These are phyloP conservation scores for Phycomyces blakesleeanus DNA, from an alignment of 192 early-diverging fungal species.

Conservation along the genomic window DNA sequence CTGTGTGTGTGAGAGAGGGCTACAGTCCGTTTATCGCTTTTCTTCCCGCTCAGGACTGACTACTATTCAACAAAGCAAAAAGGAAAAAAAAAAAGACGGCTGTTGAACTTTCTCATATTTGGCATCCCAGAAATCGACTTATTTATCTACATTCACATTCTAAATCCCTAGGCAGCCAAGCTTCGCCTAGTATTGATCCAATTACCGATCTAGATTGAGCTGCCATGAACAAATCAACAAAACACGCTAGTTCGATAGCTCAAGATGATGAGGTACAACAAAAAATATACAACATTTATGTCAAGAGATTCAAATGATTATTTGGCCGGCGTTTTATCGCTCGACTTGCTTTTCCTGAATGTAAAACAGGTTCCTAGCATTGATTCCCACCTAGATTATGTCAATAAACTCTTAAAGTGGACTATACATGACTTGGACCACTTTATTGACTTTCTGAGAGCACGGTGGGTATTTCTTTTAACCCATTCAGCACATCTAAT, in stretches of 20 bases:
- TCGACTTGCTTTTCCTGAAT: neutral
- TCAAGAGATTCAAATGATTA: neutral
- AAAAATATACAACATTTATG: neutral
- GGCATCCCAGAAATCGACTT: no score
- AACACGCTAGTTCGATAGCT: neutral
- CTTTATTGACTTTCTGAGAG: constrained; percentile 4
- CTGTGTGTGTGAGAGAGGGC: no score
- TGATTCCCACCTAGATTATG: constrained; percentile 9
- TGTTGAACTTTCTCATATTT: no score
- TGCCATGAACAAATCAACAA: constrained; percentile 1
- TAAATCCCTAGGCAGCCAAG: no score
- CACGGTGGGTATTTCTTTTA: neutral
- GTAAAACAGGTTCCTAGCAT: constrained; percentile 10
- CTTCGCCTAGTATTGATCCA: no score
- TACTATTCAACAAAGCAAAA: no score
- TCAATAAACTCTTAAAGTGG: constrained; percentile 19
- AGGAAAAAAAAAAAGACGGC: no score
- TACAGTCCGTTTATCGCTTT: no score
- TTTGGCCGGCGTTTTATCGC: neutral
- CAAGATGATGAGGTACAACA: constrained; percentile 17
- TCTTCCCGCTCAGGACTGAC: no score
- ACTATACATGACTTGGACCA: constrained; percentile 10
- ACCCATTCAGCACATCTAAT: no score
- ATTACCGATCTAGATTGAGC: neutral
- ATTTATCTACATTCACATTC: no score